Conservation (phyloP, 805 yeast genomes). For the Saccharomycopsis oosterbeekiorum region DNA sequence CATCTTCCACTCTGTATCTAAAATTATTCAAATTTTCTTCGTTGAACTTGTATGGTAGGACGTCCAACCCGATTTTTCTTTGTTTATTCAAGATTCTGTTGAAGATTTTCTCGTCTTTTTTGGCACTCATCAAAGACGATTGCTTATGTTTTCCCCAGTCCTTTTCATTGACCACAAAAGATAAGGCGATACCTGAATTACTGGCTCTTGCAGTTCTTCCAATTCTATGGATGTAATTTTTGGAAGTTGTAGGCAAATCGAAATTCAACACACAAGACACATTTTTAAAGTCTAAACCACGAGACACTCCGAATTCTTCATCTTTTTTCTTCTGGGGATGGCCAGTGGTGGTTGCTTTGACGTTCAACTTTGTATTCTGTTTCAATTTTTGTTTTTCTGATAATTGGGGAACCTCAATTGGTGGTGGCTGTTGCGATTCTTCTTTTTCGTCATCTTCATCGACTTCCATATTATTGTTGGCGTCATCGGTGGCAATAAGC, state of each 20-base stretch:
- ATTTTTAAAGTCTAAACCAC: conserved; percentile 94
- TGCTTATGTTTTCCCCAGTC: conserved; percentile 85
- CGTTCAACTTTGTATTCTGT: conserved; percentile 15
- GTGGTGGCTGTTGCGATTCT: conserved; percentile 15
- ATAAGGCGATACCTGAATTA: conserved; percentile 86
- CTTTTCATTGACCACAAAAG: conserved; percentile 77
- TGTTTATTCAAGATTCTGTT: conserved; percentile 71
- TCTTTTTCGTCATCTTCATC: conserved; percentile 20
- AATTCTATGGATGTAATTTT: conserved; percentile 83
- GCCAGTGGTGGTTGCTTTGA: conserved; percentile 9
- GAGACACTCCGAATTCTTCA: conserved; percentile 83
- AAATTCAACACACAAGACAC: conserved; percentile 95
- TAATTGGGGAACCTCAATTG: conserved; percentile 2
- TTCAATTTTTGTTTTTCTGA: conserved; percentile 17
- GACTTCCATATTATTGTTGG: conserved; percentile 28
- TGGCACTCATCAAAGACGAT: conserved; percentile 60
- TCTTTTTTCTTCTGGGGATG: conserved; percentile 33
- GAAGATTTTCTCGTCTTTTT: conserved; percentile 79
- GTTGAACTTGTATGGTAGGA: conserved; percentile 85
- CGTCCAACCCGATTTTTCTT: conserved; percentile 56
- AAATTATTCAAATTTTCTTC: conserved; percentile 89
- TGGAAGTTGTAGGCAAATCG: conserved; percentile 84
- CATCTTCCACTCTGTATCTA: conserved; percentile 94
- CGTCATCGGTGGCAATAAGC: conserved; percentile 92
- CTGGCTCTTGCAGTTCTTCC: conserved; percentile 99